Conservation (phyloP, 331 rosid genomes). For the Saraca asoca region DNA sequence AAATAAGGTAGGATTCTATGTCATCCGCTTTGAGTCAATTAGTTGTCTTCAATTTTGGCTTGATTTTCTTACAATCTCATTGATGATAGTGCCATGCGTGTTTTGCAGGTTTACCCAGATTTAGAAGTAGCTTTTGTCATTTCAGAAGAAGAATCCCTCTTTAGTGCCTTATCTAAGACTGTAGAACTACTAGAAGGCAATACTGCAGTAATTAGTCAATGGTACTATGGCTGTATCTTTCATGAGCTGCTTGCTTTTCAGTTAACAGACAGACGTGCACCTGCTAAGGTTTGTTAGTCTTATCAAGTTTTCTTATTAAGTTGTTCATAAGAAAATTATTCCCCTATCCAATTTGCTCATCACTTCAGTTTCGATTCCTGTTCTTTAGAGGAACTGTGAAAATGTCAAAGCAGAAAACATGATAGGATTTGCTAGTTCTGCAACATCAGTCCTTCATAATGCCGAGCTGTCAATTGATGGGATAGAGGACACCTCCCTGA, state of each 20-base stretch:
- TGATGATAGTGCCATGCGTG: slow-evolving; percentile 29
- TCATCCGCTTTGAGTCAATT: slow-evolving; percentile 30
- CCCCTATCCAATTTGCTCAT: slow-evolving; percentile 33
- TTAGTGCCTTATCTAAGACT: slow-evolving; percentile 80
- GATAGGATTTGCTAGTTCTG: slow-evolving; percentile 79
- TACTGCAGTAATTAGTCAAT: slow-evolving; percentile 86
- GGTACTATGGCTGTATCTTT: slow-evolving; percentile 89
- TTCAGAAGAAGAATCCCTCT: slow-evolving; percentile 80
- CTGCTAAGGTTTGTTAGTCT: slow-evolving; percentile 54
- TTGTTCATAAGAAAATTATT: slow-evolving; percentile 28
- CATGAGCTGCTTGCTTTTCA: slow-evolving; percentile 93
- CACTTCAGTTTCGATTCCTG: slow-evolving; percentile 36
- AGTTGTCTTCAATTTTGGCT: slow-evolving; percentile 22
- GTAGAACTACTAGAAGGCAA: slow-evolving; percentile 87
- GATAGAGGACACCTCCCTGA: slow-evolving; percentile 50
- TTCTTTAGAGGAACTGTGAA: slow-evolving; percentile 66
- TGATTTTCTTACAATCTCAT: slow-evolving; percentile 23
- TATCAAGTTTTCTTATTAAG: neutral
- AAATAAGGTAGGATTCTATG: slow-evolving; percentile 64
- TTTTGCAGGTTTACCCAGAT: slow-evolving; percentile 92
- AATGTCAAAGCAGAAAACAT: slow-evolving; percentile 57
- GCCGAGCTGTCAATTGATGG: slow-evolving; percentile 78
- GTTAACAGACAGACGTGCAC: slow-evolving; percentile 72
- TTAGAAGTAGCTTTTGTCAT: slow-evolving; percentile 96
- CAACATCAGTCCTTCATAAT: slow-evolving; percentile 64